Percentiles rank a stretch among this genome's conserved stretches.
phyloP scores from a whole-genome alignment of 83 land plant species.

The Diphasiastrum complanatum region DNA sequence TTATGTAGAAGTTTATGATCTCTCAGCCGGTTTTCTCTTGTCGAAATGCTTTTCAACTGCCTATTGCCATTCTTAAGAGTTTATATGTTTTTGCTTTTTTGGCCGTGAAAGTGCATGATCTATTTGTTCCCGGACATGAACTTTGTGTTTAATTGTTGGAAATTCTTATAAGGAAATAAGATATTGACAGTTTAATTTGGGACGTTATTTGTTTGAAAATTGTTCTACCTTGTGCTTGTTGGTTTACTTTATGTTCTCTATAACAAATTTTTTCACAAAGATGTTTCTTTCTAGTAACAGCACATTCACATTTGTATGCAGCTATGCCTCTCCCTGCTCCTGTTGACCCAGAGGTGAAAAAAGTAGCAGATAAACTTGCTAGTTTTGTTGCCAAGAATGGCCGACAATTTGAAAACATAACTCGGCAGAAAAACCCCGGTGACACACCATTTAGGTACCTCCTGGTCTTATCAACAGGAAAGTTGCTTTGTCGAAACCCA shows the following conservation, averaged over 20 bases:
- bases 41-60: too few relatives aligned
- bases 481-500: too few relatives aligned
- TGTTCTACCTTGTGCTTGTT: neutral
- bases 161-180: too few relatives aligned
- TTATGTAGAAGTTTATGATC: neutral
- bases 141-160: too few relatives aligned
- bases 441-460: slow-evolving; percentile 89
- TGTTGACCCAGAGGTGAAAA: slow-evolving; percentile 79
- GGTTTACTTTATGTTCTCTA: neutral
- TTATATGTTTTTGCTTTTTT: too few relatives aligned
- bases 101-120: too few relatives aligned
- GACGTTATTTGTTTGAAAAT: too few relatives aligned
- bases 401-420: slow-evolving; percentile 84
- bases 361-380: slow-evolving; percentile 93
- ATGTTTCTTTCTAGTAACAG: neutral
- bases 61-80: too few relatives aligned
- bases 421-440: slow-evolving; percentile 91
- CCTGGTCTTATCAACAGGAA: neutral
- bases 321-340: slow-evolving; percentile 76
- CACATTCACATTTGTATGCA: slow-evolving; percentile 66
- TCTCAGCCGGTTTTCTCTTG: neutral
- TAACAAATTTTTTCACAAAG: neutral
- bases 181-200: too few relatives aligned
- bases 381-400: slow-evolving; percentile 98
- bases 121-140: too few relatives aligned